Evolutionary conservation across 352 stramenopile genomes (phyloP).

Genomic region (Globisporangium nodosum): DNA sequence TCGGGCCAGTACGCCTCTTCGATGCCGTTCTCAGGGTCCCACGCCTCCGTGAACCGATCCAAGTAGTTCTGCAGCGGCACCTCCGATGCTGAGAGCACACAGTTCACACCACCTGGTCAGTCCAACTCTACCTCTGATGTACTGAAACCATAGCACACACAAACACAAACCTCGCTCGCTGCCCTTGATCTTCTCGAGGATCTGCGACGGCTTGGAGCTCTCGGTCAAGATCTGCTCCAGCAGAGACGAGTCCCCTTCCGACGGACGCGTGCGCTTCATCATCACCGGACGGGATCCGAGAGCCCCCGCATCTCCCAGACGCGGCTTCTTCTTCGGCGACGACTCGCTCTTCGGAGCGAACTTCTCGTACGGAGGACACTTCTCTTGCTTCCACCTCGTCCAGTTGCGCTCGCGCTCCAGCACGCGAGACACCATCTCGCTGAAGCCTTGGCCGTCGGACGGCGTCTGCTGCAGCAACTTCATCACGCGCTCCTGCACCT

Average conservation of each 20-base stretch:
- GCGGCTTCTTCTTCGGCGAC: constrained; percentile 29
- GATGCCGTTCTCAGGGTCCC: constrained; percentile 94
- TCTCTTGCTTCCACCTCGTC: constrained; percentile 90
- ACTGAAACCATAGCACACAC: background rate
- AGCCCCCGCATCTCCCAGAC: constrained; percentile 29
- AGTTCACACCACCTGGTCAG: constrained; percentile 1
- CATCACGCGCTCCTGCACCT: constrained; percentile 68
- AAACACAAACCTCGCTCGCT: constrained; percentile 38
- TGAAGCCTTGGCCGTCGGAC: constrained; percentile 81
- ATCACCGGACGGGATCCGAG: constrained; percentile 13
- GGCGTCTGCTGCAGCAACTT: constrained; percentile 81
- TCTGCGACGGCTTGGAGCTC: constrained; percentile 65
- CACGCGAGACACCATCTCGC: constrained; percentile 82
- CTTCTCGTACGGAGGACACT: constrained; percentile 76
- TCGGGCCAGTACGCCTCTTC: constrained; percentile 95
- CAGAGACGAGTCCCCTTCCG: constrained; percentile 22
- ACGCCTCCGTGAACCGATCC: constrained; percentile 89
- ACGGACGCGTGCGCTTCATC: constrained; percentile 16
- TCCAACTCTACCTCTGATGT: background rate
- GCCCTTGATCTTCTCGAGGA: constrained; percentile 74
- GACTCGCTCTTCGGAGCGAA: constrained; percentile 25
- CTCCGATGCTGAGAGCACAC: constrained; percentile 32
- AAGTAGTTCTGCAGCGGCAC: constrained; percentile 78
- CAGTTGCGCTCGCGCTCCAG: constrained; percentile 87
- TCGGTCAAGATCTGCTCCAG: constrained; percentile 78